Evolutionary conservation across 345 rosid genomes (phyloP).

Genomic region (Salix viminalis): DNA sequence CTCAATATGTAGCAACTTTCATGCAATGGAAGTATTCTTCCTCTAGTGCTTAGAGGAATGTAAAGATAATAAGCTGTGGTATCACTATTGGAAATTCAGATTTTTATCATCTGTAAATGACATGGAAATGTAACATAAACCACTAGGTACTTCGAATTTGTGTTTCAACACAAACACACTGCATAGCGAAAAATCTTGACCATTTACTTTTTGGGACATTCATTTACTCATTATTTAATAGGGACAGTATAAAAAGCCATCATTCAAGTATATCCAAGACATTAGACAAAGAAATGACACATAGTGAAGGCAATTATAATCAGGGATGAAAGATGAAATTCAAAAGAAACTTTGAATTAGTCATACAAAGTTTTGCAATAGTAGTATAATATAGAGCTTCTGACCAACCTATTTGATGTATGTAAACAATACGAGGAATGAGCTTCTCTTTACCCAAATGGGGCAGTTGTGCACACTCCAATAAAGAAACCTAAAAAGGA

Average conservation of each 20-base stretch:
- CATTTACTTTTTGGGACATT: too few species aligned
- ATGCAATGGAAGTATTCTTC: neutral
- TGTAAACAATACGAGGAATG: slow-evolving; percentile 67
- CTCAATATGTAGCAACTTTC: neutral
- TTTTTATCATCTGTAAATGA: neutral
- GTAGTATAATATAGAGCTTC: neutral
- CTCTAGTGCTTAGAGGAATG: neutral
- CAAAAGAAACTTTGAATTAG: neutral
- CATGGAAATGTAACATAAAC: neutral
- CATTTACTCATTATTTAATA: too few species aligned
- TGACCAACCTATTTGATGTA: slow-evolving; percentile 82
- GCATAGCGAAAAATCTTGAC: too few species aligned
- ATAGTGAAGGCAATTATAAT: too few species aligned
- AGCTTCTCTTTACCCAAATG: slow-evolving; percentile 44
- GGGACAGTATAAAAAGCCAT: too few species aligned
- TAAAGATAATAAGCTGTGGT: neutral
- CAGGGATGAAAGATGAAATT: neutral
- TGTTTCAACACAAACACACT: neutral
- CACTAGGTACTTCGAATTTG: neutral
- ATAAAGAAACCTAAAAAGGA: slow-evolving; percentile 57
- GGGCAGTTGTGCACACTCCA: slow-evolving; percentile 69
- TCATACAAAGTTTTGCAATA: neutral
- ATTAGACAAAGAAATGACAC: too few species aligned
- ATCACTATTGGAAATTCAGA: neutral
- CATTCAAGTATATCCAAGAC: neutral